Percentiles rank a stretch among this genome's conserved stretches.
Evolutionary conservation across 2,329 filamentous ascomycete species (phyloP).

Genomic region (Shiraia sp.): DNA sequence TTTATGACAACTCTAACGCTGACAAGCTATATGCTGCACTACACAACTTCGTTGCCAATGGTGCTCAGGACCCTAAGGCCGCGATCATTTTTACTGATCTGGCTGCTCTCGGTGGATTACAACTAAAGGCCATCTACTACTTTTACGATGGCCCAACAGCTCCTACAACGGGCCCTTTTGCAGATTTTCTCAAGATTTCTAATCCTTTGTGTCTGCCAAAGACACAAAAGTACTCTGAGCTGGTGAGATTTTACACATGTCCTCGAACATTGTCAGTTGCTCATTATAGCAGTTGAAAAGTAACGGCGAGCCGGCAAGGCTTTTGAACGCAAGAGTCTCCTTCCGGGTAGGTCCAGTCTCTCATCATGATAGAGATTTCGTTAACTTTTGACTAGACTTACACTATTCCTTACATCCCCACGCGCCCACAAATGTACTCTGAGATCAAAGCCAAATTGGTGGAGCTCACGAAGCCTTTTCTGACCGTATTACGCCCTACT

Average conservation of each 20-base stretch:
- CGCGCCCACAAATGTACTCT: constrained; percentile 38
- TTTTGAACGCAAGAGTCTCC: constrained; percentile 19
- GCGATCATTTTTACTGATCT: constrained; percentile 27
- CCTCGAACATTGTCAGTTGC: constrained; percentile 4
- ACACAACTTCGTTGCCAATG: constrained; percentile 36
- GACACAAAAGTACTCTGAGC: constrained; percentile 37
- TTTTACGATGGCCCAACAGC: constrained; percentile 31
- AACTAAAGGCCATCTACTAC: constrained; percentile 18
- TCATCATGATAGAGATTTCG: constrained; percentile 3
- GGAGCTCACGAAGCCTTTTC: constrained; percentile 26
- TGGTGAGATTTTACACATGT: constrained; percentile 26
- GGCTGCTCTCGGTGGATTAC: constrained; percentile 6
- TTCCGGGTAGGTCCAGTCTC: constrained; percentile 23
- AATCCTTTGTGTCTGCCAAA: constrained; percentile 21
- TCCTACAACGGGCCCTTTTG: constrained; percentile 37
- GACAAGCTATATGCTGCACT: constrained; percentile 38
- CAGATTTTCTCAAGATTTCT: constrained; percentile 37
- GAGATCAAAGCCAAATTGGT: constrained; percentile 39
- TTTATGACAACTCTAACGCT: constrained; percentile 35
- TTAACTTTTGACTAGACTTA: constrained; percentile 19
- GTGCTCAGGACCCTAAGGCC: constrained; percentile 28
- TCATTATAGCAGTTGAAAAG: constrained; percentile 10
- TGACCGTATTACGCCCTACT: constrained; percentile 16
- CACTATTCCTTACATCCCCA: constrained; percentile 27
- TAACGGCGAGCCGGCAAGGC: constrained; percentile 15